Base-by-base conservation (phyloP, 768 basidiomycete species). In the Suillus cothurnatus region DNA sequence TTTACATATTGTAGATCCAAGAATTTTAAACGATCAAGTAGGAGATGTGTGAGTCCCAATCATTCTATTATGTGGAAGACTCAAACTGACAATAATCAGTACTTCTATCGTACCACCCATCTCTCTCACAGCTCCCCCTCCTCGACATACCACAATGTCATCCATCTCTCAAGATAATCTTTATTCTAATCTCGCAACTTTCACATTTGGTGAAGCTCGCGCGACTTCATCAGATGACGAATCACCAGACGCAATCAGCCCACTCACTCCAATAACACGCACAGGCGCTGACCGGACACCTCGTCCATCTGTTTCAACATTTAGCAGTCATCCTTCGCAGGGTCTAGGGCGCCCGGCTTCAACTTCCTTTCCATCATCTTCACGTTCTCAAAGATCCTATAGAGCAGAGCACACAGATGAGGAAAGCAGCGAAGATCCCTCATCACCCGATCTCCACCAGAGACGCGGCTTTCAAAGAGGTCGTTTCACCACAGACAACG, bases 231-330 rank as follows among this genome's bases (percentile, higher is more conserved):
- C 63, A 7, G 28, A 3, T n/a, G 31, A 66, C 26, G 72, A 72
- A 12, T 55, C 71, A 26, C 61, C 75, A 52, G 73, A 74, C 38
- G 63, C 67, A 47, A 74, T 81, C 69, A 81, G 80, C 55, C 82
- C 81, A 0, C 78, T 84, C 64, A 73, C 77, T 3, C 68, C 74
- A 28, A 61, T 73, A 49, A 68, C 4, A 28, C 64, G 71, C 14
- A n/a, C 64, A 49, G 78, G 76, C 43, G 56, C 75, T 23, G 81
- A 84, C 68, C 78, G 76, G 43, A 84, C 83, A 0, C 83, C 83
- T 6, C 81, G 83, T 47, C 80, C 79, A 12, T 83, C 83, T 31
- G 70, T 84, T 39, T 61, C 53, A 26, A 58, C 36, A 26, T 55
- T 55, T 14, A 70, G 67, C 78, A 80, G 71, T 77, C 79, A 71